Base-by-base conservation (phyloP, 1,139 yeast species). In the Chernovozyma aurita region DNA sequence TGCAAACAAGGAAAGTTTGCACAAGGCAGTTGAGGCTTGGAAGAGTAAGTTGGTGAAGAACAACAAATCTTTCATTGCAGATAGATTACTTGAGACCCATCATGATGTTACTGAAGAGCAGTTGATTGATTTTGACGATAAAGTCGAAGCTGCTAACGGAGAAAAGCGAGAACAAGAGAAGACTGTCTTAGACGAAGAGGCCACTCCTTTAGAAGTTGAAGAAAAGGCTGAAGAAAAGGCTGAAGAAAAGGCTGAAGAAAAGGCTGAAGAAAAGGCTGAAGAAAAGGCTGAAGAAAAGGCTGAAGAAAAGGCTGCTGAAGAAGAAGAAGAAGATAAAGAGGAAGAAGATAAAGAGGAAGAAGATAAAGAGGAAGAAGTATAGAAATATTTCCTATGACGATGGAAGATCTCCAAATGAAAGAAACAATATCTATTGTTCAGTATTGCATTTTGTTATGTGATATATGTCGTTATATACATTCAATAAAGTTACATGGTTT, bases 11-110 rank as follows among this genome's bases (percentile, higher is more conserved):
- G 48, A 50, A 11, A 61, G 63, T 31, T 55, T 78, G 30, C 60
- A 65, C 24, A 65, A 65, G 24, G 62, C 78, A 24, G 73, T 85
- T 33, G 63, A 64, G 22, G 58, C 64, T 39, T 90, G 97, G 97
- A 85, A 84, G 59, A 58, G 65, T 11, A 60, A 69, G 31, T 70
- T 90, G 43, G 53, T 42, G 3, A 52, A 61, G 18, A 59, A 65
- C 22, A 84, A 82, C 30, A 81, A 84, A 48, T 55, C 59, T 1
- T 66, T 69, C 40, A 66, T 86, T 38, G 80, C 90, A 39, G 79
- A 75, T 9, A 73, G 88, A 59, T 63, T 84, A 40, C 55, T 65
- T 35, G 57, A 61, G 27, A 72, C 70, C 25, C 58, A 58, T 34
- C 53, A 57, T 22, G 60, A 57, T 6, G 47, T 61, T 41, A 41